Evolutionary conservation across 2,329 filamentous ascomycete species (phyloP).

Genomic region (Fusarium clavum): DNA sequence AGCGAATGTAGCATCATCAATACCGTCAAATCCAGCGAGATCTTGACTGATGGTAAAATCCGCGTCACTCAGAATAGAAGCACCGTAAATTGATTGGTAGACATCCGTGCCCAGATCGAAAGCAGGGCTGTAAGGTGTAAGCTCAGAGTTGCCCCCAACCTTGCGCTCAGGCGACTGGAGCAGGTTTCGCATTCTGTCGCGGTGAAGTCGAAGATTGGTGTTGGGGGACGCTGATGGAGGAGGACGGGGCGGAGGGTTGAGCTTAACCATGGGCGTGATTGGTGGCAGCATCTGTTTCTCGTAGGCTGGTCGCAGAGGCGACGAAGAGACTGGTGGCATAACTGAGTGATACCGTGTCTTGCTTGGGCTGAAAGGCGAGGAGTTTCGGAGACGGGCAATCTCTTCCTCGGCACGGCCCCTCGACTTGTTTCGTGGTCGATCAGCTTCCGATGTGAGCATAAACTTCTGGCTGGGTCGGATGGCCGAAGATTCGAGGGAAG

Average conservation of each 20-base stretch:
- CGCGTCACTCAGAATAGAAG: constrained; percentile 61
- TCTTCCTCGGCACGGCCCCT: constrained; percentile 94
- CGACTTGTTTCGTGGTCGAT: constrained; percentile 79
- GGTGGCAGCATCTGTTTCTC: constrained; percentile 77
- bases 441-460: constrained; percentile 81
- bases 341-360: constrained; percentile 70
- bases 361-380: constrained; percentile 91
- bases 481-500: constrained; percentile 91
- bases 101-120: constrained; percentile 71
- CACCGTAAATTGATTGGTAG: constrained; percentile 58
- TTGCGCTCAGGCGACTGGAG: constrained; percentile 78
- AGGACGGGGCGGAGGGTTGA: constrained; percentile 68
- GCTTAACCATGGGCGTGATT: constrained; percentile 85
- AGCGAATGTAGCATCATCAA: constrained; percentile 49
- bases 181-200: constrained; percentile 83
- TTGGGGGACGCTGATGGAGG: constrained; percentile 89
- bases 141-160: constrained; percentile 57
- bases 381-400: constrained; percentile 91
- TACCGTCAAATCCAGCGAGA: constrained; percentile 46
- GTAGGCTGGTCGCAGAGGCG: constrained; percentile 69
- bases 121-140: constrained; percentile 72
- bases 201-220: constrained; percentile 89
- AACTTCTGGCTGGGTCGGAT: constrained; percentile 76
- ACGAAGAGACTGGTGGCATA: constrained; percentile 71
- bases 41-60: constrained; percentile 74